phyloP scores from a whole-genome alignment of 805 yeast species.

The Candida montana region DNA sequence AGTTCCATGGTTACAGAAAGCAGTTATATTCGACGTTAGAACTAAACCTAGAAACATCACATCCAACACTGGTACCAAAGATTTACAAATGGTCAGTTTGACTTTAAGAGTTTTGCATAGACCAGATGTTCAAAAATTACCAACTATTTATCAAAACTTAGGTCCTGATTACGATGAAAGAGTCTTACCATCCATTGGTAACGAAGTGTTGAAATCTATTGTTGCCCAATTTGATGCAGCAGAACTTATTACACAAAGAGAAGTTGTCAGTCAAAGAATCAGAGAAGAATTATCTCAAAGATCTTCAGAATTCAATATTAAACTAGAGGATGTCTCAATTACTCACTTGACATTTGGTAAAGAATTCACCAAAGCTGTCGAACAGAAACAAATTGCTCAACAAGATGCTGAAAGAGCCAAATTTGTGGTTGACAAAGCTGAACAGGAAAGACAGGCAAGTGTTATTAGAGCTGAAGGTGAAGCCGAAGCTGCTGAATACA shows the following conservation, averaged over 20 bases:
- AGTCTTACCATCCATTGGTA: conserved; percentile 87
- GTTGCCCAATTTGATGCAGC: conserved; percentile 96
- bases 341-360: conserved; percentile 96
- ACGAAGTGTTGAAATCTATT: conserved; percentile 82
- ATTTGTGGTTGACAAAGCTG: conserved; percentile 90
- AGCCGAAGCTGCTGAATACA: conserved; percentile 96
- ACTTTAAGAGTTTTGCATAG: conserved; percentile 91
- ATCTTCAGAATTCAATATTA: conserved; percentile 85
- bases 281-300: conserved; percentile 79
- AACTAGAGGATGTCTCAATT: conserved; percentile 92
- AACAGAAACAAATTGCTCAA: conserved; percentile 98
- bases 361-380: conserved; percentile 97
- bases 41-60: conserved; percentile 93
- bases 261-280: conserved; percentile 84
- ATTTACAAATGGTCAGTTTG: conserved; percentile 89
- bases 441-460: conserved; percentile 92
- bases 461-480: conserved; percentile 98
- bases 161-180: conserved; percentile 95
- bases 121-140: conserved; percentile 81
- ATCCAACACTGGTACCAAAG: conserved; percentile 95
- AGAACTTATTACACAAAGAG: conserved; percentile 95
- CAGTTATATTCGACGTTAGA: conserved; percentile 85
- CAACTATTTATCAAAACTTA: conserved; percentile 81
- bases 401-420: conserved; percentile 98
- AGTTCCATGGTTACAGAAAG: conserved; percentile 93